Evolutionary conservation across 257 asterid genomes (phyloP), one percentile per base, ranked within the genome.

Genomic region (Solanum sitiens): DNA sequence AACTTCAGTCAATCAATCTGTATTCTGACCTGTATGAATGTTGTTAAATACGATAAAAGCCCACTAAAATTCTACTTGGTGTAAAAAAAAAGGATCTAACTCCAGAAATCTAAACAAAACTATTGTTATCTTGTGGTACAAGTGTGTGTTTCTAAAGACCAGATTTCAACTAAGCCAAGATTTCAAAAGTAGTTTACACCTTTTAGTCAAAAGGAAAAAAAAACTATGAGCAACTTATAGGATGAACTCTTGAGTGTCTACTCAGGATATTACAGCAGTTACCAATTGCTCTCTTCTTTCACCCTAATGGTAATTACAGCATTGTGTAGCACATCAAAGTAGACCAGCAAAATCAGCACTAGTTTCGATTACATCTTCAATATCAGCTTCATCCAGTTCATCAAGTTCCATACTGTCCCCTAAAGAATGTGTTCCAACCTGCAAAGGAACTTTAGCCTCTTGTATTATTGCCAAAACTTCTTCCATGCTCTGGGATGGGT

Each of bases 331-430:
- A 40, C n/a, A 73, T 91, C 86, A 90, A 67, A 89, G 27, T 37
- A 86, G 77, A 61, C 89, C 88, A 11, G 88, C 88, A 91, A 90
- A 91, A 14, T 90, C 92, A 35, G 86, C 91, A 84, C 93, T 90
- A 23, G 85, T 83, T 72, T 89, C 92, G 23, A 86, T 79, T 0
- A 79, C 21, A 67, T 91, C 90, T 74, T 90, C 92, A 56, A 87
- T 23, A 59, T 91, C 92, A 82, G 83, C 83, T n/a, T 91, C 92
- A 40, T 90, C 92, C 61, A 88, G 70, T 21, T 88, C 91, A 20
- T 91, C 93, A 2, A 91, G 85, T 80, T 90, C 93, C 93, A 87
- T 90, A 86, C 90, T 91, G 83, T 87, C 89, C 44, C 88, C 87
- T 18, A 40, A 6, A 9, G 91, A 71, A 45, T 86, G 11, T 25